These are phyloP conservation scores for Castanea crenata DNA, from an alignment of 306 rosid species.

Conservation along the genomic window DNA sequence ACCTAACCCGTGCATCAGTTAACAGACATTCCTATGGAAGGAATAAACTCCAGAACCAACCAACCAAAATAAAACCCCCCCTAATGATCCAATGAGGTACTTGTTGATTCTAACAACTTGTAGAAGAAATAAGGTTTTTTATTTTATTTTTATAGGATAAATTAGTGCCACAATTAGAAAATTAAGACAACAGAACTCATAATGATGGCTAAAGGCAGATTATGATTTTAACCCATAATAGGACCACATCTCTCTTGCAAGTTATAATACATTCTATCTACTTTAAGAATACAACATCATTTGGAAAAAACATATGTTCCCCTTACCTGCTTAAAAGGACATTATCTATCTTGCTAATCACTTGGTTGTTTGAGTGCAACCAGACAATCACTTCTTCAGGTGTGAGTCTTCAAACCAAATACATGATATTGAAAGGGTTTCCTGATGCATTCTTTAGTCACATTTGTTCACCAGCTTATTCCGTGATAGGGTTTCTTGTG, in stretches of 20 bases:
- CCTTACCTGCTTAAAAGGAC: not conserved
- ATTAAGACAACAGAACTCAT: not conserved
- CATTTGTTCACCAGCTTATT: not conserved
- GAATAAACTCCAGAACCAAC: no score
- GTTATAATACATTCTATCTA: not conserved
- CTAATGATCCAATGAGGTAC: not conserved
- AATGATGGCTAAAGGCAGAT: not conserved
- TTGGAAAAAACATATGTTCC: conserved; percentile 1
- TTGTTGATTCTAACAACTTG: not conserved
- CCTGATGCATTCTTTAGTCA: not conserved
- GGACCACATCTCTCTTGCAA: not conserved
- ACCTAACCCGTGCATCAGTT: no score
- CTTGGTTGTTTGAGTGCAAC: not conserved
- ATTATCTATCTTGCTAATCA: not conserved
- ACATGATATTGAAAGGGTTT: not conserved
- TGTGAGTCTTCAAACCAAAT: not conserved
- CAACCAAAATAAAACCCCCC: no score
- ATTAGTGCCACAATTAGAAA: not conserved
- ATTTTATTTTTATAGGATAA: not conserved
- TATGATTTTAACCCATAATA: not conserved
- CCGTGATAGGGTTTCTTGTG: not conserved
- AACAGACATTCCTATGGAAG: no score
- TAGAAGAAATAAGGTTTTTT: not conserved
- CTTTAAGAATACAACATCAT: not conserved
- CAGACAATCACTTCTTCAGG: not conserved